Evolutionary conservation across 2,329 filamentous ascomycete genomes (phyloP), one percentile per base, ranked within the genome.

Genomic region (Fusarium pseudograminearum): DNA sequence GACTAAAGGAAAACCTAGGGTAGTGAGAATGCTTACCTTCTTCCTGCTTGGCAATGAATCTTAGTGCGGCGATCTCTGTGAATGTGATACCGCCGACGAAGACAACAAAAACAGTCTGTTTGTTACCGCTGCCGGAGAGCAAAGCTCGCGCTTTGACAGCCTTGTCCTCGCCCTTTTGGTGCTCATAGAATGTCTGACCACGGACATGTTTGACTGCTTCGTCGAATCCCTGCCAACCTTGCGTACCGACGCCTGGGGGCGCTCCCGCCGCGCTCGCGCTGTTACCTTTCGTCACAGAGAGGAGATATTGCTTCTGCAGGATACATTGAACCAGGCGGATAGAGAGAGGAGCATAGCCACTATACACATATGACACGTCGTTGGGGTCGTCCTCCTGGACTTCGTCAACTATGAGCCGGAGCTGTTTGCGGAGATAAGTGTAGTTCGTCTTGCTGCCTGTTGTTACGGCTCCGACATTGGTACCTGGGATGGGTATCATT

Each of bases 341-440:
- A 45, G 93, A 97, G 15, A 99, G 86, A 0, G 96, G 97, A 7
- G 97, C 96, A 77, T 98, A 99, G 54, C 96, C 97, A 69, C 93
- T 97, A 81, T 98, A 99, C 14, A 98, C 94, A 76, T 99, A 99
- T n/a, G 94, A 92, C 65, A 98, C 91, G 74, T 99, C 96, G 74
- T 96, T 93, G 4, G 96, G 96, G 47, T 97, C 92, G 62, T 96
- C 90, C 79, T 99, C 96, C 76, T 97, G 94, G 40, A 99, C 95
- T 78, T 98, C 96, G 77, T 99, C 96, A 58, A 98, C 91, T 77
- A 98, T 97, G 18, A 99, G 87, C 31, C 91, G 89, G 16, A 99
- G 87, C 65, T 91, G 90, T 78, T 96, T 97, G 57, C 97, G 91
- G 7, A 98, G 83, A 71, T 93, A 92, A 7, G 89, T 90, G 81